A percentile compares a stretch with the other conserved stretches of the same genome.
phyloP scores from a whole-genome alignment of 768 basidiomycete species.

The Suillus tomentosus region DNA sequence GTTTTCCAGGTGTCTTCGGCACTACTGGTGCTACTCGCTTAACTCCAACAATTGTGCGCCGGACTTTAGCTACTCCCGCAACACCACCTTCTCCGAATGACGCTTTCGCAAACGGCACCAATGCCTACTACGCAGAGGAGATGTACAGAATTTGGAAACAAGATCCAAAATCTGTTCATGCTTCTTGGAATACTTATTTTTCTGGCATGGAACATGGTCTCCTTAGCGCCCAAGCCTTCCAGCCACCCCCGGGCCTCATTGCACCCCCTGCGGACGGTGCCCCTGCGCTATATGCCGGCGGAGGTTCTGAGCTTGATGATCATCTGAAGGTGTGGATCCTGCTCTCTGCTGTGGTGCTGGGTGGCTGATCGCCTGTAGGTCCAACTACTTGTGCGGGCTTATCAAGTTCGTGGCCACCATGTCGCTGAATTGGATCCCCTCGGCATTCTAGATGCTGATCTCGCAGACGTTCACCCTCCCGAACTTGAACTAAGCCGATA shows the following conservation, averaged over 20 bases:
- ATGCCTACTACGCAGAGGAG: constrained; percentile 93
- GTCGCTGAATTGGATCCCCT: constrained; percentile 95
- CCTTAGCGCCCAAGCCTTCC: constrained; percentile 77
- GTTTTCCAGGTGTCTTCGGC: constrained; percentile 35
- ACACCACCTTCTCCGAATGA: constrained; percentile 74
- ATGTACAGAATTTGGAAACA: constrained; percentile 94
- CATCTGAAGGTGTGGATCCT: constrained; percentile 78
- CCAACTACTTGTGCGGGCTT: constrained; percentile 96
- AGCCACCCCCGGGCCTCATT: constrained; percentile 75
- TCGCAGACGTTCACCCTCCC: constrained; percentile 74
- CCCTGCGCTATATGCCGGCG: constrained; percentile 67
- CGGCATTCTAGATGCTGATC: constrained; percentile 88
- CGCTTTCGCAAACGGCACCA: constrained; percentile 90
- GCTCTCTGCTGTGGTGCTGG: constrained; percentile 6
- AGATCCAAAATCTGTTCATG: constrained; percentile 90
- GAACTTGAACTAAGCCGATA: constrained; percentile 94
- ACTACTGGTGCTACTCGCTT: constrained; percentile 20
- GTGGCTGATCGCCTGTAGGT: constrained; percentile 51
- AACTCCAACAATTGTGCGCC: constrained; percentile 25
- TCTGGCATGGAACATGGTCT: constrained; percentile 90
- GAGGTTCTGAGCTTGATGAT: constrained; percentile 82
- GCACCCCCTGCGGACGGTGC: constrained; percentile 78
- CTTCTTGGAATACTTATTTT: constrained; percentile 95
- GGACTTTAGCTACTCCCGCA: constrained; percentile 49
- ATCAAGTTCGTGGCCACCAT: constrained; percentile 98